phyloP scores from a whole-genome alignment of 768 basidiomycete genomes.

The Sarcomyxa edulis region DNA sequence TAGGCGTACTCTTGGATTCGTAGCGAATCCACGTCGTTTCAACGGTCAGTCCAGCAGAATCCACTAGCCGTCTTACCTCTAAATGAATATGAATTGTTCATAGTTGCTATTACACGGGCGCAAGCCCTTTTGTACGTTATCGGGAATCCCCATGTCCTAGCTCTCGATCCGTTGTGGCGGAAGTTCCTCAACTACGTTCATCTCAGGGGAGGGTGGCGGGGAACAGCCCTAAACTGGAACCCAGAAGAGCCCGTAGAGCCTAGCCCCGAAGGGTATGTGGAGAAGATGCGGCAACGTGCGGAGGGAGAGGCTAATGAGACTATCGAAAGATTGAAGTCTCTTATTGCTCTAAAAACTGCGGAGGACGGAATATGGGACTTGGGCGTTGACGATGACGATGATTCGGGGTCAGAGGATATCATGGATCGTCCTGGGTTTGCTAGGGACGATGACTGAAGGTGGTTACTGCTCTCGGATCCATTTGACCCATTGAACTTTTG shows the following conservation, averaged over 20 bases:
- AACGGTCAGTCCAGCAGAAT: conserved; percentile 48
- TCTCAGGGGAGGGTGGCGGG: conserved; percentile 46
- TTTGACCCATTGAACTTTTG: too few relatives aligned
- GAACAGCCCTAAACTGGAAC: conserved; percentile 29
- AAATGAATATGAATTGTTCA: background rate
- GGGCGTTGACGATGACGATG: too few relatives aligned
- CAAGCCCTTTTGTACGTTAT: conserved; percentile 59
- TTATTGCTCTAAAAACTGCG: too few relatives aligned
- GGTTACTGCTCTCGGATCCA: too few relatives aligned
- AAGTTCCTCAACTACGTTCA: conserved; percentile 55
- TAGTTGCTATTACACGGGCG: conserved; percentile 65
- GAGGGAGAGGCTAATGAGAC: too few relatives aligned
- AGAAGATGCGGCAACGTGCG: conserved; percentile 17
- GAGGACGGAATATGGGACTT: too few relatives aligned
- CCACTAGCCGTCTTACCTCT: background rate
- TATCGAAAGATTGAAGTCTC: too few relatives aligned
- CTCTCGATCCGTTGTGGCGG: conserved; percentile 56
- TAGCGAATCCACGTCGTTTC: conserved; percentile 47
- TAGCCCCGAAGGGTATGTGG: conserved; percentile 29
- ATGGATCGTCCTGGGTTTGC: too few relatives aligned
- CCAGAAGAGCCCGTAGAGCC: conserved; percentile 24
- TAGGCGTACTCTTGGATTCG: conserved; percentile 48
- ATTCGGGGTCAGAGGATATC: too few relatives aligned
- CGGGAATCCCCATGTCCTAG: conserved; percentile 54
- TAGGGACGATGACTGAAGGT: too few relatives aligned